A percentile compares a stretch with the other conserved stretches of the same genome.
phyloP scores from a whole-genome alignment of 2,329 filamentous ascomycete species.

The Plenodomus tracheiphilus region DNA sequence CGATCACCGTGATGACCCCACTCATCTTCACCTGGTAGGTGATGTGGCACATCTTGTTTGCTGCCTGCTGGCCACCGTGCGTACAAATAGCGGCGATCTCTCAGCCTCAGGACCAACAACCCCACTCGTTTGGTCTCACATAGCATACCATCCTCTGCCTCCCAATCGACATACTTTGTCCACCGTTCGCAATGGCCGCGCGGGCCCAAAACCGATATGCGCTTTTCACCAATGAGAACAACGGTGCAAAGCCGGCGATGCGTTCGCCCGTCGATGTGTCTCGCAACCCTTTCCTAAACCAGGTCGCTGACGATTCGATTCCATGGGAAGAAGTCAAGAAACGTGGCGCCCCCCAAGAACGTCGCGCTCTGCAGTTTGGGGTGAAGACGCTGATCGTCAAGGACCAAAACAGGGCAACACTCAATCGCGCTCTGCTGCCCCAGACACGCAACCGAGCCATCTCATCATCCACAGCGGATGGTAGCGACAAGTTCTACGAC shows the following conservation, averaged over 20 bases:
- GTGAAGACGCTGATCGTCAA: slow-evolving; percentile 13
- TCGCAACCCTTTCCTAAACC: slow-evolving; percentile 26
- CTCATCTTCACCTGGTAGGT: neutral
- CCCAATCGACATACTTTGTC: neutral
- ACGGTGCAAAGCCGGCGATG: slow-evolving; percentile 8
- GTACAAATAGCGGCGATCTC: neutral
- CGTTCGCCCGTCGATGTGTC: slow-evolving; percentile 5
- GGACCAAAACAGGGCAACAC: slow-evolving; percentile 2
- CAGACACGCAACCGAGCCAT: slow-evolving; percentile 6
- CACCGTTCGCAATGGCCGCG: slow-evolving; percentile 15
- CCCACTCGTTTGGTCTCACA: neutral
- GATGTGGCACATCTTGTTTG: neutral
- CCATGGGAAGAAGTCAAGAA: slow-evolving; percentile 36
- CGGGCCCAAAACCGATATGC: slow-evolving; percentile 28
- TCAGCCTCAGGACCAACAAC: neutral
- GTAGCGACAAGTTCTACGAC: slow-evolving; percentile 17
- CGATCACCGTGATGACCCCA: neutral
- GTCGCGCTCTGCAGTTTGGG: neutral
- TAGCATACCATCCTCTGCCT: neutral
- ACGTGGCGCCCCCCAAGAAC: slow-evolving; percentile 8
- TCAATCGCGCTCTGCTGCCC: neutral
- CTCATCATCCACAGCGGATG: slow-evolving; percentile 10
- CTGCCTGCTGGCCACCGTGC: neutral
- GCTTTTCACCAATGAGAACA: slow-evolving; percentile 20
- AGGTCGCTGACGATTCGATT: slow-evolving; percentile 23